phyloP scores from a whole-genome alignment of 73 alveolate species.

The Tetrahymena elliotti region DNA sequence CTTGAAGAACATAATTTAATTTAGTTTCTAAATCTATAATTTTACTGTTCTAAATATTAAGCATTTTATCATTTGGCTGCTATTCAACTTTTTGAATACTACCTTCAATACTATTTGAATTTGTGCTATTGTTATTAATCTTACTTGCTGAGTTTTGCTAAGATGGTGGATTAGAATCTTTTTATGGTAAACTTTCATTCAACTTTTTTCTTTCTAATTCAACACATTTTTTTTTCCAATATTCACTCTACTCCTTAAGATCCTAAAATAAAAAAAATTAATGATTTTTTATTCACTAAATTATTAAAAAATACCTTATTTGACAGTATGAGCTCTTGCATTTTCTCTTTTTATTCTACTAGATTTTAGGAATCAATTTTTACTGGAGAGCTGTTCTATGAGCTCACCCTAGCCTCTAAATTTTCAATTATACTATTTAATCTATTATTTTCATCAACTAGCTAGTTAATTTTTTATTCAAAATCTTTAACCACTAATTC shows the following conservation, averaged over 20 bases:
- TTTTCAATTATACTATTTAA: background rate
- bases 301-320: background rate
- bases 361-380: background rate
- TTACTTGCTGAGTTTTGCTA: background rate
- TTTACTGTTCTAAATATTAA: background rate
- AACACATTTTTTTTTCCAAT: background rate
- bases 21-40: background rate
- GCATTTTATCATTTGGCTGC: background rate
- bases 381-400: background rate
- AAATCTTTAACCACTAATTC: background rate
- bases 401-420: background rate
- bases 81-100: background rate
- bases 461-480: background rate
- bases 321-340: background rate
- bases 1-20: background rate
- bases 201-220: background rate
- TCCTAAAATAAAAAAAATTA: background rate
- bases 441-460: background rate
- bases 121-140: background rate
- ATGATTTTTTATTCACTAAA: too few relatives aligned
- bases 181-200: background rate
- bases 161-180: background rate
- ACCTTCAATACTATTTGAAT: background rate
- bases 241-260: background rate
- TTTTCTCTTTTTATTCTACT: background rate